Conservation (phyloP, 129 eudicot species). For the Lactuca saligna region DNA sequence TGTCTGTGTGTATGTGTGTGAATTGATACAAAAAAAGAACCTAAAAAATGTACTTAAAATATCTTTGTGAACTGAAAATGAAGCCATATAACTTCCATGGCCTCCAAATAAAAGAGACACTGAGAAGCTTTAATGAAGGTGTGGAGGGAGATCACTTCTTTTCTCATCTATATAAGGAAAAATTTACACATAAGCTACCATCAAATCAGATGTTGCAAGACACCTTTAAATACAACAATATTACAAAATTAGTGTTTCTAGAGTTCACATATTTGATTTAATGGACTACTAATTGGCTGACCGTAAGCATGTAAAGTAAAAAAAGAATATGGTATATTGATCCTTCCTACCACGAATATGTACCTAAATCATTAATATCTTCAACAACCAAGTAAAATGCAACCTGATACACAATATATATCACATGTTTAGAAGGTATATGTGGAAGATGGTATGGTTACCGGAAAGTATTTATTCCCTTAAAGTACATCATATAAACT, state of each 20-base stretch:
- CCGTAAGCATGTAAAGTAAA: conserved; percentile 90
- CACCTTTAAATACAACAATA: conserved; percentile 11
- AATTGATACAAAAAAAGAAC: too few relatives aligned
- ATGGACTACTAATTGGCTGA: conserved; percentile 44
- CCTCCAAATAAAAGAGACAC: conserved; percentile 84
- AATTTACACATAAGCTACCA: conserved; percentile 87
- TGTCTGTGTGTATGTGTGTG: too few relatives aligned
- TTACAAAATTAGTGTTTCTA: too few relatives aligned
- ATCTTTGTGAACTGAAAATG: conserved; percentile 81
- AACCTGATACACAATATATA: conserved; percentile 91
- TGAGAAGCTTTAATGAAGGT: conserved; percentile 80
- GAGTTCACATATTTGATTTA: too few relatives aligned
- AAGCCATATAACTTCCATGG: conserved; percentile 94
- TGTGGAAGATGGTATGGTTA: conserved; percentile 97
- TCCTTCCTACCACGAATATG: conserved; percentile 99
- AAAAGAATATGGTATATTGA: conserved; percentile 68
- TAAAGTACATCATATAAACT: conserved; percentile 88
- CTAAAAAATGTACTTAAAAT: too few relatives aligned
- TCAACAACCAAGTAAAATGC: conserved; percentile 89
- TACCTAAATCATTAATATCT: conserved; percentile 74
- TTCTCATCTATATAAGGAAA: conserved; percentile 97
- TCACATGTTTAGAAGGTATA: conserved; percentile 89
- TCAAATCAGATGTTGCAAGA: conserved; percentile 91
- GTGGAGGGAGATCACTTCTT: conserved; percentile 86
- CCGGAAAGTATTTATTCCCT: conserved; percentile 88